phyloP scores from a whole-genome alignment of 2,329 filamentous ascomycete species.

The Teratosphaeria destructans region DNA sequence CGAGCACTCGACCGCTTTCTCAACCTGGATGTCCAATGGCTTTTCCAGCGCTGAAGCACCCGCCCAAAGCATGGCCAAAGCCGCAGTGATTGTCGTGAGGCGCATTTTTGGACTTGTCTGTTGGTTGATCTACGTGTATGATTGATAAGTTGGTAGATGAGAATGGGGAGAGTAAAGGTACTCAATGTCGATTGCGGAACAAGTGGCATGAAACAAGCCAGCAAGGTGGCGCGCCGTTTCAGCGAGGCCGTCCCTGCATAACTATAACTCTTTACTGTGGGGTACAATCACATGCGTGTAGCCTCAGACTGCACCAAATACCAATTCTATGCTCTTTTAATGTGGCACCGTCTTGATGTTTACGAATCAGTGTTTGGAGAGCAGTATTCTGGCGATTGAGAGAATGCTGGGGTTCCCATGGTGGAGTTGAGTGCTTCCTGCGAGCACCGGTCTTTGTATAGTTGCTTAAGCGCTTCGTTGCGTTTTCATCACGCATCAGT shows the following conservation, averaged over 20 bases:
- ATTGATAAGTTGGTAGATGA: neutral
- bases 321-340: neutral
- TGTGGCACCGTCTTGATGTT: neutral
- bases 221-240: neutral
- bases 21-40: conserved; percentile 66
- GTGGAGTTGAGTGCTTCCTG: neutral
- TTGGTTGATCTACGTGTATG: neutral
- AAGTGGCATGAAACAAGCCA: neutral
- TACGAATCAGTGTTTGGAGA: neutral
- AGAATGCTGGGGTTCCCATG: neutral
- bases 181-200: neutral
- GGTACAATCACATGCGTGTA: neutral
- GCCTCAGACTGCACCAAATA: neutral
- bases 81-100: conserved; percentile 22
- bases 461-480: neutral
- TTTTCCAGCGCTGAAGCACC: conserved; percentile 37
- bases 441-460: neutral
- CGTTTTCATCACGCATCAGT: neutral
- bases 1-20: conserved; percentile 58
- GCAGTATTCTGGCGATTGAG: neutral
- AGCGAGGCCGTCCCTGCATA: neutral
- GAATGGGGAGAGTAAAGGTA: neutral
- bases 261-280: neutral
- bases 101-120: neutral
- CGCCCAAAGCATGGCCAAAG: conserved; percentile 42